Conservation (phyloP, 2,329 filamentous ascomycete genomes). For the Harringtonia aguacate region DNA sequence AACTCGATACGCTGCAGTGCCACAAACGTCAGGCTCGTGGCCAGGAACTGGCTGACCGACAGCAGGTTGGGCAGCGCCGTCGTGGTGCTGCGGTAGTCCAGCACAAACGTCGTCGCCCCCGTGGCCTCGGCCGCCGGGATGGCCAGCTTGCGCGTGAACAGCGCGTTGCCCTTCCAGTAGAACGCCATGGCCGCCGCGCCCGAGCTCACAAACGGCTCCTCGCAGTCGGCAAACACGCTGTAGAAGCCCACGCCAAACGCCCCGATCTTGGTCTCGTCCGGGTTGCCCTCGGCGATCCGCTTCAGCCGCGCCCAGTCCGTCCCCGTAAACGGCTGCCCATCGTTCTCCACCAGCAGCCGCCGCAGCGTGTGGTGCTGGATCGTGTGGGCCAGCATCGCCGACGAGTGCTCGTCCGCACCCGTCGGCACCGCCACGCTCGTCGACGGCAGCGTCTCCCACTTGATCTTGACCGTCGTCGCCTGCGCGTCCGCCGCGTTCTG, state of each 20-base stretch:
- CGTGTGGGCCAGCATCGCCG: conserved; percentile 69
- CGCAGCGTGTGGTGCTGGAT: conserved; percentile 78
- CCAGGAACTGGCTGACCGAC: conserved; percentile 82
- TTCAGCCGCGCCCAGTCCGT: conserved; percentile 93
- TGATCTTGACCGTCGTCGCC: conserved; percentile 79
- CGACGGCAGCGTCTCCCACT: conserved; percentile 85
- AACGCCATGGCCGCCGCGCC: conserved; percentile 93
- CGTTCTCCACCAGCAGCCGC: conserved; percentile 83
- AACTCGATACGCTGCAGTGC: conserved; percentile 80
- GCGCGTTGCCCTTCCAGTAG: conserved; percentile 97
- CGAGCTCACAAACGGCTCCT: conserved; percentile 93
- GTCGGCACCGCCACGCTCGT: conserved; percentile 59
- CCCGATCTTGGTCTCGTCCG: conserved; percentile 97
- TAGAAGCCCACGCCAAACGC: conserved; percentile 98
- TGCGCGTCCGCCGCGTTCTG: conserved; percentile 98
- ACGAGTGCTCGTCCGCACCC: conserved; percentile 25
- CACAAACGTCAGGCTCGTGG: conserved; percentile 93
- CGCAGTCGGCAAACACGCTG: conserved; percentile 95
- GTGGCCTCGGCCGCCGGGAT: conserved; percentile 50
- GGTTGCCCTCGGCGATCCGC: conserved; percentile 97
- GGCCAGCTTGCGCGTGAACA: conserved; percentile 81
- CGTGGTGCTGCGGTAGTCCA: conserved; percentile 85
- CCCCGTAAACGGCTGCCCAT: conserved; percentile 76
- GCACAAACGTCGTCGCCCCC: conserved; percentile 76
- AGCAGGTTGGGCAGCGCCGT: conserved; percentile 79